phyloP scores from a whole-genome alignment of 371 early-diverging fungal genomes.

The Zopfochytrium polystomum region DNA sequence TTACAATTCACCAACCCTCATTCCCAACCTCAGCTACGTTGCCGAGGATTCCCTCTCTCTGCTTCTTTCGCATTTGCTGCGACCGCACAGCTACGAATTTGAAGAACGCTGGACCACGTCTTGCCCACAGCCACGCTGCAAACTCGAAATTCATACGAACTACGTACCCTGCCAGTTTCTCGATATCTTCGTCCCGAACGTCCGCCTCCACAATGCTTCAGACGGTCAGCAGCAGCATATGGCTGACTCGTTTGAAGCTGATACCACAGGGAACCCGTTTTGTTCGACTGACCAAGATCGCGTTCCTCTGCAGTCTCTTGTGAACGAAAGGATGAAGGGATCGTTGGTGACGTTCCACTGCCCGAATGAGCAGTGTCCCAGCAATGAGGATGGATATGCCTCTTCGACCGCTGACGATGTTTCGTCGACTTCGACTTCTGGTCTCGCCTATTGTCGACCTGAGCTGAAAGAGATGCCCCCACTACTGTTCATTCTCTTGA shows the following conservation, averaged over 20 bases:
- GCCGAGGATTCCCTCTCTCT: not conserved
- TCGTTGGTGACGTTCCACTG: too few relatives aligned
- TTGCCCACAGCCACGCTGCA: slow-evolving; percentile 2
- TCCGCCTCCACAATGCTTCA: not conserved
- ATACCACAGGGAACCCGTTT: too few relatives aligned
- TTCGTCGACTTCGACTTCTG: too few relatives aligned
- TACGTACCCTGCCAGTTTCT: not conserved
- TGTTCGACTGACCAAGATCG: not conserved
- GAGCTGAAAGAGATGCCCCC: too few relatives aligned
- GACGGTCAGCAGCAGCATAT: not conserved
- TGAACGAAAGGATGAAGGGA: too few relatives aligned
- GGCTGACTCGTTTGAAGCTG: too few relatives aligned
- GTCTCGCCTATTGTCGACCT: too few relatives aligned
- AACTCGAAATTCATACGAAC: not conserved
- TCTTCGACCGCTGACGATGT: too few relatives aligned
- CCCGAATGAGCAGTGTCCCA: too few relatives aligned
- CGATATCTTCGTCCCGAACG: not conserved
- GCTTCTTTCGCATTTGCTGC: not conserved
- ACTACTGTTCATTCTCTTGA: too few relatives aligned
- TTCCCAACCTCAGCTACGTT: not conserved
- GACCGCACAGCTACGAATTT: not conserved
- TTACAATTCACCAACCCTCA: not conserved
- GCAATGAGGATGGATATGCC: too few relatives aligned
- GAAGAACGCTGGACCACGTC: slow-evolving; percentile 3
- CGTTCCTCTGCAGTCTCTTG: not conserved